Evolutionary conservation across 1,284 basidiomycete species (phyloP).

Genomic region (Takashimella tepidaria): DNA sequence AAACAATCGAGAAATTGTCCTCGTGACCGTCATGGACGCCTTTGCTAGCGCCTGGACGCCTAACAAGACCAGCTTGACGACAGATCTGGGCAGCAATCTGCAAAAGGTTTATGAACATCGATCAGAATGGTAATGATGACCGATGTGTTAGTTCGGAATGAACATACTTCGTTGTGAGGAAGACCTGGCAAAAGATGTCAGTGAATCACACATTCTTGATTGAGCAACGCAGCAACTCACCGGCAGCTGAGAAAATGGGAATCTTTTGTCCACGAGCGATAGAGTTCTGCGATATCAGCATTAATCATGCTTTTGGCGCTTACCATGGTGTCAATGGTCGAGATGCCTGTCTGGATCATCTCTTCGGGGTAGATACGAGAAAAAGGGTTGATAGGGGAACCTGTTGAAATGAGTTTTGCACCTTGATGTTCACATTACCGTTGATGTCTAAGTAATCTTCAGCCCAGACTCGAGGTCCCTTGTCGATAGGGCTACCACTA

Average conservation of each 20-base stretch:
- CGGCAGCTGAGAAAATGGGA: conserved; percentile 96
- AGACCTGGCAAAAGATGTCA: conserved; percentile 57
- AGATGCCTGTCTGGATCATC: conserved; percentile 99
- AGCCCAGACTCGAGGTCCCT: conserved; percentile 97
- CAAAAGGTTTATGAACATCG: neutral
- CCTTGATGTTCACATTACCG: conserved; percentile 54
- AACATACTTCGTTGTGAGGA: conserved; percentile 88
- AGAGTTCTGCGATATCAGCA: conserved; percentile 59
- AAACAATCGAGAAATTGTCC: conserved; percentile 99
- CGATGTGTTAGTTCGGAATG: too few relatives aligned
- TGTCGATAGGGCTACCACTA: conserved; percentile 94
- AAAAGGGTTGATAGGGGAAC: conserved; percentile 98
- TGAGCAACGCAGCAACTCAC: conserved; percentile 11
- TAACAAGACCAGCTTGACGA: conserved; percentile 96
- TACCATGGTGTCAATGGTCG: conserved; percentile 91
- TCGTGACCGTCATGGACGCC: conserved; percentile 98
- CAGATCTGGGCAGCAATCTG: conserved; percentile 99
- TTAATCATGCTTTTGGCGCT: conserved; percentile 5
- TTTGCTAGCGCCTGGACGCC: conserved; percentile 74
- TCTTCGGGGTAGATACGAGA: conserved; percentile 99
- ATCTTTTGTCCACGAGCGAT: conserved; percentile 99
- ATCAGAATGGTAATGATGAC: neutral
- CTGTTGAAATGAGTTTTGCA: conserved; percentile 50
- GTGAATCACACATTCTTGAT: neutral
- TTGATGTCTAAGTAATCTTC: conserved; percentile 99